These are phyloP conservation scores for Bryum argenteum DNA, from an alignment of 225 moss, liverwort and hornwort species.

Conservation along the genomic window DNA sequence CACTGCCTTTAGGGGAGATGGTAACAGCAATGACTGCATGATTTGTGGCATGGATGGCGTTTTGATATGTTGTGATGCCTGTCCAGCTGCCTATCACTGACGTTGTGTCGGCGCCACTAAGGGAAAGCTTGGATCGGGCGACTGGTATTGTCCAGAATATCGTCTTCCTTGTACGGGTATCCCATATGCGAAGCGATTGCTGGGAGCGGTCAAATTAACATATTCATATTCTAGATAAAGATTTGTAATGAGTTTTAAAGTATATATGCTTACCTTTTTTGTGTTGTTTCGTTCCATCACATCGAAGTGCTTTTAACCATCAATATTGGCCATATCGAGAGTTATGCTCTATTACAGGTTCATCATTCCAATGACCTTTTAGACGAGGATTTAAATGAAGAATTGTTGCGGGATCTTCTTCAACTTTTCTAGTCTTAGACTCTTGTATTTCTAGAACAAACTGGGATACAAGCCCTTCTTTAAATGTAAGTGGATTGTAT, in stretches of 20 bases:
- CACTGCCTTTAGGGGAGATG: conserved; percentile 76
- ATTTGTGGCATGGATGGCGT: conserved; percentile 97
- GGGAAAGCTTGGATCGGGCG: conserved; percentile 72
- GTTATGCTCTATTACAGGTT: conserved; percentile 51
- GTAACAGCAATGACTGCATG: conserved; percentile 89
- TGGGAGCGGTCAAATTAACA: conserved; percentile 75
- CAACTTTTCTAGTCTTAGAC: conserved; percentile 17
- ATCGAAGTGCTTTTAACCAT: too few relatives aligned
- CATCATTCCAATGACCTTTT: conserved; percentile 46
- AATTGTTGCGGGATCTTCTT: conserved; percentile 35
- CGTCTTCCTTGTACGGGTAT: conserved; percentile 62
- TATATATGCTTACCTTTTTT: conserved; percentile 29
- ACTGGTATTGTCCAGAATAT: conserved; percentile 99
- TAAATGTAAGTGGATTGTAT: conserved; percentile 29
- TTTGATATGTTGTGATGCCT: conserved; percentile 98
- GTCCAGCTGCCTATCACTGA: conserved; percentile 94
- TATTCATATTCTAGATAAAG: background rate
- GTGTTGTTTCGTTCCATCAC: too few relatives aligned
- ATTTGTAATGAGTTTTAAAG: too few relatives aligned
- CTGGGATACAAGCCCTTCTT: conserved; percentile 37
- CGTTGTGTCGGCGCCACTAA: conserved; percentile 89
- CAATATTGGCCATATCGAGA: conserved; percentile 28
- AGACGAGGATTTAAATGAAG: conserved; percentile 47
- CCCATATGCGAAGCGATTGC: conserved; percentile 68
- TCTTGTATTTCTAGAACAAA: conserved; percentile 44